A percentile compares a stretch with the other conserved stretches of the same genome.
Conservation (phyloP, 2,329 filamentous ascomycete species). For the Davidsoniella australis region DNA sequence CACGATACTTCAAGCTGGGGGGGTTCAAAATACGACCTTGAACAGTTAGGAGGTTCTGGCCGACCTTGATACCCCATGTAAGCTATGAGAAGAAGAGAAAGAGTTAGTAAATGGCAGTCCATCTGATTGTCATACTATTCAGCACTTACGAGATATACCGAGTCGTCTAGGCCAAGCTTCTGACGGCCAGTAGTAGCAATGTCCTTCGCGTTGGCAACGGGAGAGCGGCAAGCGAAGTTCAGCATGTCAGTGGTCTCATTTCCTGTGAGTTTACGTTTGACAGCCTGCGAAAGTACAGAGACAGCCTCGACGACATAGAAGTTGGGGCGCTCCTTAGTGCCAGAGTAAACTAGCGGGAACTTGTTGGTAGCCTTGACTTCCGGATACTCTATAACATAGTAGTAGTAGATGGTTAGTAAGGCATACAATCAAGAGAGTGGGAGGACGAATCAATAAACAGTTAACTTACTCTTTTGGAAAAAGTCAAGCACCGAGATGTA, state of each 20-base stretch:
- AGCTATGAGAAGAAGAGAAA: constrained; percentile 7
- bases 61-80: constrained; percentile 47
- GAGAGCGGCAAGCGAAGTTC: constrained; percentile 49
- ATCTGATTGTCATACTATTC: constrained; percentile 13
- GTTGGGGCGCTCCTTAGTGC: constrained; percentile 34
- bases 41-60: constrained; percentile 50
- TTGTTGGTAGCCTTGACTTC: constrained; percentile 18
- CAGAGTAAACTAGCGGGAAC: constrained; percentile 50
- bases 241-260: constrained; percentile 55
- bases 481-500: constrained; percentile 27
- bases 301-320: constrained; percentile 55
- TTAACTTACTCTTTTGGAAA: constrained; percentile 25
- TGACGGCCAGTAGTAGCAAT: constrained; percentile 41
- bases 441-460: background rate
- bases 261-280: constrained; percentile 37
- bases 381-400: constrained; percentile 21
- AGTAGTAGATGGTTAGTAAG: background rate
- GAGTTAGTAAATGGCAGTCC: background rate
- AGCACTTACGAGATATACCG: constrained; percentile 25
- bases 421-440: background rate
- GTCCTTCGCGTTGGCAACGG: constrained; percentile 47
- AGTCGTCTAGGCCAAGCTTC: constrained; percentile 37
- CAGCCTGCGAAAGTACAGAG: constrained; percentile 42
- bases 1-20: constrained; percentile 43
- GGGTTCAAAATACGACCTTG: constrained; percentile 47